Evolutionary conservation across 1,284 basidiomycete species (phyloP).

Genomic region (Irpex sp.): DNA sequence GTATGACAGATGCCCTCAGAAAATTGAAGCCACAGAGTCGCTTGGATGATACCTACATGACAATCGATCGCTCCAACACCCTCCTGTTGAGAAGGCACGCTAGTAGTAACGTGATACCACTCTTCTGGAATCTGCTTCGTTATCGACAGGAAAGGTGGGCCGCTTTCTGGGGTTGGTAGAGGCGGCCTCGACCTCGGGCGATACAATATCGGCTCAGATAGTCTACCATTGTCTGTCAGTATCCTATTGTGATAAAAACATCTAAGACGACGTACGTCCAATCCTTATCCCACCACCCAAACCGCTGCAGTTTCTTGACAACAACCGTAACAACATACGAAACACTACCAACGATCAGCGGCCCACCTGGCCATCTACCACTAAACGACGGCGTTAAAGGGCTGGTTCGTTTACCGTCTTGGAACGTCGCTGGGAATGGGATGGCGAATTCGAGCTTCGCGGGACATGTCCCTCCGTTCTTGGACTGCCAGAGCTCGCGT

Average conservation of each 20-base stretch:
- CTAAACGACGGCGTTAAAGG: slow-evolving; percentile 53
- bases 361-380: slow-evolving; percentile 28
- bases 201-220: slow-evolving; percentile 31
- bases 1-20: neutral
- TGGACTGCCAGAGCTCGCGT: slow-evolving; percentile 37
- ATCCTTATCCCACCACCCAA: slow-evolving; percentile 11
- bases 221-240: neutral
- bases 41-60: slow-evolving; percentile 34
- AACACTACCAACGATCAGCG: slow-evolving; percentile 25
- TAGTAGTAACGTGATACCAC: slow-evolving; percentile 50
- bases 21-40: neutral
- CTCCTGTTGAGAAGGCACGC: slow-evolving; percentile 34
- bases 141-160: slow-evolving; percentile 37
- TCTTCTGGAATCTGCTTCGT: slow-evolving; percentile 48
- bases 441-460: slow-evolving; percentile 44
- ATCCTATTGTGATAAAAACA: too few relatives aligned
- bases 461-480: slow-evolving; percentile 32
- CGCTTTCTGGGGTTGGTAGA: slow-evolving; percentile 33
- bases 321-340: slow-evolving; percentile 41
- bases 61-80: slow-evolving; percentile 31
- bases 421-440: slow-evolving; percentile 44
- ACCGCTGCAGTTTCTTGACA: slow-evolving; percentile 9
- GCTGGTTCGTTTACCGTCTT: slow-evolving; percentile 27
- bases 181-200: slow-evolving; percentile 50
- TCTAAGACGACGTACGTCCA: slow-evolving; percentile 1